Conservation (phyloP, 2,329 filamentous ascomycete genomes). For the Hirsutella minnesotensis region DNA sequence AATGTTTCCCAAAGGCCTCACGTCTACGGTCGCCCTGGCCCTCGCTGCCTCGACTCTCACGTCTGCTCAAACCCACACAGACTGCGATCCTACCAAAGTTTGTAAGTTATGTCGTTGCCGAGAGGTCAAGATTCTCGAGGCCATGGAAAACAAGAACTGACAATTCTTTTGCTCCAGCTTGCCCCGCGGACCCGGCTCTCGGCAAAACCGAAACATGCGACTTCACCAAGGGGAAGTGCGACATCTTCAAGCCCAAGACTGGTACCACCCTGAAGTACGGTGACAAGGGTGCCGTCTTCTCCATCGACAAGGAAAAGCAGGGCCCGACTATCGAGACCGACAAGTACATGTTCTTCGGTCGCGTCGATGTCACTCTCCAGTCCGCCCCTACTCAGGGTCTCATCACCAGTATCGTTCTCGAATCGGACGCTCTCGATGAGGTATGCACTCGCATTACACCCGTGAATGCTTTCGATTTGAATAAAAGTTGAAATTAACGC, state of each 20-base stretch:
- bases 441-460: slow-evolving; percentile 3
- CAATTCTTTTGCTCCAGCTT: slow-evolving; percentile 29
- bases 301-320: slow-evolving; percentile 52
- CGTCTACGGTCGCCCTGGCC: slow-evolving; percentile 29
- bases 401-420: slow-evolving; percentile 79
- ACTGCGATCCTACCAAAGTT: slow-evolving; percentile 42
- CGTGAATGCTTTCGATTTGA: not conserved
- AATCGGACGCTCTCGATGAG: slow-evolving; percentile 75
- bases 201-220: slow-evolving; percentile 52
- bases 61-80: slow-evolving; percentile 44
- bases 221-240: slow-evolving; percentile 62
- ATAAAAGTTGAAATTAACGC: not conserved
- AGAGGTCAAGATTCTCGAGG: too few relatives aligned
- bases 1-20: slow-evolving; percentile 33
- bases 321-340: slow-evolving; percentile 61
- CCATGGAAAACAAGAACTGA: not conserved
- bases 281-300: slow-evolving; percentile 40
- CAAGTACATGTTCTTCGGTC: slow-evolving; percentile 96
- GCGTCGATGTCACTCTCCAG: slow-evolving; percentile 67
- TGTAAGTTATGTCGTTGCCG: slow-evolving; percentile 18
- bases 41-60: slow-evolving; percentile 37
- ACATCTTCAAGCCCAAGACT: slow-evolving; percentile 33
- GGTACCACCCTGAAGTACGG: slow-evolving; percentile 39
- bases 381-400: slow-evolving; percentile 73
- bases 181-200: slow-evolving; percentile 66